These are phyloP conservation scores for Fusarium solani-melongenae DNA, from an alignment of 2,329 filamentous ascomycete genomes.

Conservation along the genomic window DNA sequence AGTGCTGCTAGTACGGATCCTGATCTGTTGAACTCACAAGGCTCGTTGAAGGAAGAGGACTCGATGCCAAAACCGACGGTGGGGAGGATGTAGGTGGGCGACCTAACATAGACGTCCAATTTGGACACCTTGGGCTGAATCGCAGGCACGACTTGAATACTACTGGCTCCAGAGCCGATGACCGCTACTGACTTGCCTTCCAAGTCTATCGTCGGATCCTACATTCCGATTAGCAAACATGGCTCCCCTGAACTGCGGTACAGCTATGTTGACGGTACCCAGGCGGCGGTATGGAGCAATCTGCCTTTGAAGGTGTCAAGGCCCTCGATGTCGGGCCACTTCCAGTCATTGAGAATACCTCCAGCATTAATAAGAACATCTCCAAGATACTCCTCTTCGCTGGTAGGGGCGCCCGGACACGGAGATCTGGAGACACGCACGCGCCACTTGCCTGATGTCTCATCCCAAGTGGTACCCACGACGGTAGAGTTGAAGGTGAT, in stretches of 20 bases:
- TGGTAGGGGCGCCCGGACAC: too few species aligned
- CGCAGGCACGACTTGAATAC: background rate
- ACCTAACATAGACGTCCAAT: background rate
- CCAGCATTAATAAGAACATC: slow-evolving; percentile 13
- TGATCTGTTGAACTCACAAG: background rate
- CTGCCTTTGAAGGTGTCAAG: background rate
- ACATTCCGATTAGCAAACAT: background rate
- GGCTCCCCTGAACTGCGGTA: background rate
- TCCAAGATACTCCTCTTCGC: background rate
- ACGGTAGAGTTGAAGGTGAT: too few species aligned
- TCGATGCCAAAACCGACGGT: slow-evolving; percentile 5
- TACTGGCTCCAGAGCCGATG: slow-evolving; percentile 7
- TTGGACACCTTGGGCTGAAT: background rate
- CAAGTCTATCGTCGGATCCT: background rate
- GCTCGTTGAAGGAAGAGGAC: background rate
- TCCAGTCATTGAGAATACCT: slow-evolving; percentile 16
- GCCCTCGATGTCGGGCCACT: slow-evolving; percentile 12
- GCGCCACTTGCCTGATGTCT: too few species aligned
- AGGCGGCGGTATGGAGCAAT: slow-evolving; percentile 6
- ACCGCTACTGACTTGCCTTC: background rate
- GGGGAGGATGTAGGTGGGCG: background rate
- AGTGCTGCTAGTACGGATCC: background rate
- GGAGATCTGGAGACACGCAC: too few species aligned
- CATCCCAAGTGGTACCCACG: too few species aligned
- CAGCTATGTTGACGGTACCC: background rate